A percentile compares a stretch with the other conserved stretches of the same genome.
phyloP scores from a whole-genome alignment of 352 stramenopile species.

The Globisporangium sylvaticum region DNA sequence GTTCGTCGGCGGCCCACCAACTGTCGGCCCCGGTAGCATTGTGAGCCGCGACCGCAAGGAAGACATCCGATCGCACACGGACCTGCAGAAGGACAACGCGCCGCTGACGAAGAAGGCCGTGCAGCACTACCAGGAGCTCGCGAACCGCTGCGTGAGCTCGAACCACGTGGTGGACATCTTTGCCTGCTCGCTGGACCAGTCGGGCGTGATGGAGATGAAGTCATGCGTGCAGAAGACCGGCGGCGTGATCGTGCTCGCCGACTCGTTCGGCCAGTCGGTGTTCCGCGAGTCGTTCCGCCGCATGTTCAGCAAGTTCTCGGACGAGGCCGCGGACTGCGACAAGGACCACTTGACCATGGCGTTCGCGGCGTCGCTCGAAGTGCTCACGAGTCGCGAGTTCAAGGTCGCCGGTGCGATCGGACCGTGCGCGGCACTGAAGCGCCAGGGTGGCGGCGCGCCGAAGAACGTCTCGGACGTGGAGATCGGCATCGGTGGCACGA shows the following conservation, averaged over 20 bases:
- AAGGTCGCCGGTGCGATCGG: conserved; percentile 98
- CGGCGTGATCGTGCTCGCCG: conserved; percentile 97
- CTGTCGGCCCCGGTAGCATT: conserved; percentile 94
- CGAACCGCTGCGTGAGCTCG: conserved; percentile 87
- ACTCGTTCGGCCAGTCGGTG: conserved; percentile 97
- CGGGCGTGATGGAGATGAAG: conserved; percentile 98
- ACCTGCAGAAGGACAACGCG: conserved; percentile 93
- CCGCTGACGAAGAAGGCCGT: conserved; percentile 94
- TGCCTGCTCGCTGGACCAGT: conserved; percentile 96
- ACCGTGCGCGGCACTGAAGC: conserved; percentile 94
- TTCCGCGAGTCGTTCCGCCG: conserved; percentile 98
- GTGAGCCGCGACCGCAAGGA: conserved; percentile 95
- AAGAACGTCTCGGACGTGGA: conserved; percentile 97
- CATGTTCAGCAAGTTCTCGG: conserved; percentile 96
- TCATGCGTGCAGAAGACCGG: conserved; percentile 97
- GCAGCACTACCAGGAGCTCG: conserved; percentile 94
- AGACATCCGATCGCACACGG: conserved; percentile 96
- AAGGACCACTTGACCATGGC: conserved; percentile 96
- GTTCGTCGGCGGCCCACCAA: conserved; percentile 97
- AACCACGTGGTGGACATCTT: conserved; percentile 99
- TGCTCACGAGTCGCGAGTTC: conserved; percentile 97
- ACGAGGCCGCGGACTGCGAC: conserved; percentile 93
- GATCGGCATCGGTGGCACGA: conserved; percentile 91
- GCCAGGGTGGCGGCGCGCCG: conserved; percentile 72
- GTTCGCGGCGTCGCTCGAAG: conserved; percentile 93